A percentile compares a stretch with the other conserved stretches of the same genome.
Evolutionary conservation across 2,329 filamentous ascomycete genomes (phyloP).

Genomic region (Cyphellophora attinorum): DNA sequence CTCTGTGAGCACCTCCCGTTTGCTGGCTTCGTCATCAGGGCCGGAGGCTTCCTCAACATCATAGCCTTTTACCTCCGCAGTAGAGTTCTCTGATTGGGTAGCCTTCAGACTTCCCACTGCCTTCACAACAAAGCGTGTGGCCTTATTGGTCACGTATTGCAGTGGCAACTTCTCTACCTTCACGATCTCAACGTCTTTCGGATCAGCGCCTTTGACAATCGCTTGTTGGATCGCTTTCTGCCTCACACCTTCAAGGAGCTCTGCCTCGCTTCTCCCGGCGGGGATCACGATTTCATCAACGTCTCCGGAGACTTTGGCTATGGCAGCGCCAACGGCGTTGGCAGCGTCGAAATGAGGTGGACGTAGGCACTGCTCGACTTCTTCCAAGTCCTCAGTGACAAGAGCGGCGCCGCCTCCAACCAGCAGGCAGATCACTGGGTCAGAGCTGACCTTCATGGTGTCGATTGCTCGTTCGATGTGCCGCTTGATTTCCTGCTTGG

Average conservation of each 20-base stretch:
- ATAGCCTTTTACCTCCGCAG: constrained; percentile 12
- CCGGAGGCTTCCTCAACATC: constrained; percentile 18
- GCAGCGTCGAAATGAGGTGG: constrained; percentile 44
- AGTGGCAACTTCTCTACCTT: constrained; percentile 30
- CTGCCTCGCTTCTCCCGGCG: constrained; percentile 14
- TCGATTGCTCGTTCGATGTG: constrained; percentile 46
- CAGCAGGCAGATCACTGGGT: constrained; percentile 39
- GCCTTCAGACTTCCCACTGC: constrained; percentile 29
- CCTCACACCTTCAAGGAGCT: constrained; percentile 17
- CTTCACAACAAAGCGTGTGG: constrained; percentile 26
- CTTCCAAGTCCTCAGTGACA: constrained; percentile 37
- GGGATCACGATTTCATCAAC: constrained; percentile 41
- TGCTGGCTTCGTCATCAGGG: constrained; percentile 13
- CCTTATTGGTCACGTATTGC: constrained; percentile 16
- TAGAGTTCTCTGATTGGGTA: constrained; percentile 14
- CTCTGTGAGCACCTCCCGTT: constrained; percentile 7
- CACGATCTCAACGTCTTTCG: constrained; percentile 19
- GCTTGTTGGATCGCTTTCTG: constrained; percentile 14
- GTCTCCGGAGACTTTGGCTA: constrained; percentile 44
- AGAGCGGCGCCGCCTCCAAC: constrained; percentile 50
- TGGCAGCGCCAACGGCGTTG: constrained; percentile 53
- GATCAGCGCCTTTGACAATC: constrained; percentile 9
- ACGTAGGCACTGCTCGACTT: constrained; percentile 41
- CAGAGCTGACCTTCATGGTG: constrained; percentile 47
- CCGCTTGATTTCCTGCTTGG: constrained; percentile 30